Conservation (phyloP, 164 flowering plant genomes). For the Macadamia tetraphylla region DNA sequence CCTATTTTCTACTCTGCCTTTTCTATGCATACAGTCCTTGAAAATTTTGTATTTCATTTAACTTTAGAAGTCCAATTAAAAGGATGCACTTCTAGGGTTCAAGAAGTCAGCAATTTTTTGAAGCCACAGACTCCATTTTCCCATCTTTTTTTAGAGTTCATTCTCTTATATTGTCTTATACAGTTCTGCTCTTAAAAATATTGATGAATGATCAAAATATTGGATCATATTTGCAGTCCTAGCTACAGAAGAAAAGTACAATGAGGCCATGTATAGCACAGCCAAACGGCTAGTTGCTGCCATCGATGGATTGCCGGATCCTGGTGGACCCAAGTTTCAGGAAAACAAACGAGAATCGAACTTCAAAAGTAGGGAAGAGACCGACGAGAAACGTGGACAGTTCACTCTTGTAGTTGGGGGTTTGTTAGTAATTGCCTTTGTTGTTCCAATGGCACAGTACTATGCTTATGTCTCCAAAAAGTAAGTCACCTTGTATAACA, state of each 20-base stretch:
- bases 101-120: no score
- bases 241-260: constrained; percentile 96
- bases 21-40: no score
- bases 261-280: constrained; percentile 75
- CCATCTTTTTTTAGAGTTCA: background rate
- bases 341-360: constrained; percentile 93
- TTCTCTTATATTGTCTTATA: background rate
- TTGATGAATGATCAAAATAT: constrained; percentile 3
- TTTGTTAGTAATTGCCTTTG: constrained; percentile 86
- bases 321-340: constrained; percentile 75
- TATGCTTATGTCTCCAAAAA: constrained; percentile 84
- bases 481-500: constrained; percentile 6
- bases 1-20: no score
- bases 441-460: constrained; percentile 99
- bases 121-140: background rate
- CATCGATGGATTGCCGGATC: constrained; percentile 93
- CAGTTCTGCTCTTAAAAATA: background rate
- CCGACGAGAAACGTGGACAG: constrained; percentile 94
- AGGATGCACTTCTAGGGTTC: no score
- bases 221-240: constrained; percentile 48
- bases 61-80: no score
- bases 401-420: constrained; percentile 97
- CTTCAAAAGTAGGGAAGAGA: constrained; percentile 88
- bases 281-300: constrained; percentile 91
- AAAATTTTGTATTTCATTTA: no score